Percentiles rank a stretch among this genome's conserved stretches.
phyloP scores from a whole-genome alignment of 768 basidiomycete genomes.

The Lenzites betulinus region DNA sequence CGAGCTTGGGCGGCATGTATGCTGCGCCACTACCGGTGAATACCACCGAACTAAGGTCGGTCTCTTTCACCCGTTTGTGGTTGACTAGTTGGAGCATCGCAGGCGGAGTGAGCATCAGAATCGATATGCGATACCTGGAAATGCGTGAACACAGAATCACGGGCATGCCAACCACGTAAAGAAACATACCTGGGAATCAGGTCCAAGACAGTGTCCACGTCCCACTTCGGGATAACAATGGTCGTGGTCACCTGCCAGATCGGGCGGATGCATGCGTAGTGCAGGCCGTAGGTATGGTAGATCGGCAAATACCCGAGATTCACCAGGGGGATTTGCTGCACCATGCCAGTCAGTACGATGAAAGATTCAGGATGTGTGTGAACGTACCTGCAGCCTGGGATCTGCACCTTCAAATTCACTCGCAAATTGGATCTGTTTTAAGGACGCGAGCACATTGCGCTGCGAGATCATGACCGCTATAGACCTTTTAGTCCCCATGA shows the following conservation, averaged over 20 bases:
- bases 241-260: conserved; percentile 49
- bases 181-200: conserved; percentile 60
- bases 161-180: not conserved
- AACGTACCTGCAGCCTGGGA: not conserved
- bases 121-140: conserved; percentile 55
- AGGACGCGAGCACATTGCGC: conserved; percentile 20
- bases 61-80: conserved; percentile 45
- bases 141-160: not conserved
- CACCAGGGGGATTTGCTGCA: conserved; percentile 40
- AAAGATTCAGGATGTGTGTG: not conserved
- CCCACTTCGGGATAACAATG: conserved; percentile 64
- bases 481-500: not conserved
- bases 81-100: conserved; percentile 65
- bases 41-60: conserved; percentile 55
- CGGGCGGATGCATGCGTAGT: conserved; percentile 49
- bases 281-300: conserved; percentile 68
- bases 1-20: conserved; percentile 61
- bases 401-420: not conserved
- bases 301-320: conserved; percentile 64
- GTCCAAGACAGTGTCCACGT: conserved; percentile 50
- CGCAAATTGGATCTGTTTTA: conserved; percentile 16
- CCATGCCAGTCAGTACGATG: not conserved
- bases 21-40: conserved; percentile 58
- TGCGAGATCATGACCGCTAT: conserved; percentile 35
- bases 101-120: conserved; percentile 59